These are phyloP conservation scores for Phytophthora palmivora DNA, from an alignment of 352 stramenopile genomes.

Conservation along the genomic window DNA sequence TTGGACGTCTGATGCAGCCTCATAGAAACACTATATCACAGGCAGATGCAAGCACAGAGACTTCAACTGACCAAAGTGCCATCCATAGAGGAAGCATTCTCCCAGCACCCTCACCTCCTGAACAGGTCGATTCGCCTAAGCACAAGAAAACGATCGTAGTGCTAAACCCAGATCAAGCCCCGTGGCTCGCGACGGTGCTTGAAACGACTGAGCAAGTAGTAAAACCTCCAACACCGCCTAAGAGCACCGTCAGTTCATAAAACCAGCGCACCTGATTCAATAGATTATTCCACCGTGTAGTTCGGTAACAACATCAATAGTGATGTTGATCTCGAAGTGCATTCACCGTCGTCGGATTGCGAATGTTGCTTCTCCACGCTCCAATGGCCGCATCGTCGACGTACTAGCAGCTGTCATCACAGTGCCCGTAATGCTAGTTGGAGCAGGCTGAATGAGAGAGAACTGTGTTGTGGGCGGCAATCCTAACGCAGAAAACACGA, in stretches of 20 bases:
- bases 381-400: constrained; percentile 21
- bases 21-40: neutral
- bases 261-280: neutral
- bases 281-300: constrained; percentile 1
- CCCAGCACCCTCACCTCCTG: constrained; percentile 18
- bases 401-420: neutral
- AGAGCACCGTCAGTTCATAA: constrained; percentile 20
- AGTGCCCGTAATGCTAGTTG: neutral
- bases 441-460: constrained; percentile 5
- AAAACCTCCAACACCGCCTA: constrained; percentile 6
- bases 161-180: constrained; percentile 50
- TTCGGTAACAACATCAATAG: neutral
- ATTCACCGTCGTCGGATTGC: constrained; percentile 29
- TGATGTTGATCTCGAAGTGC: neutral
- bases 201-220: constrained; percentile 2
- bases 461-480: constrained; percentile 32
- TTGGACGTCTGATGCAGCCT: constrained; percentile 54
- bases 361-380: constrained; percentile 24
- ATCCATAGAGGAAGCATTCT: constrained; percentile 33
- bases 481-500: constrained; percentile 34
- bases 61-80: constrained; percentile 4
- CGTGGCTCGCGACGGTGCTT: constrained; percentile 41
- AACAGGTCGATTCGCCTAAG: constrained; percentile 19
- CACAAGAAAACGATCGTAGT: constrained; percentile 48
- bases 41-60: neutral